phyloP scores from a whole-genome alignment of 2,329 filamentous ascomycete species.

The Ilyonectria destructans region DNA sequence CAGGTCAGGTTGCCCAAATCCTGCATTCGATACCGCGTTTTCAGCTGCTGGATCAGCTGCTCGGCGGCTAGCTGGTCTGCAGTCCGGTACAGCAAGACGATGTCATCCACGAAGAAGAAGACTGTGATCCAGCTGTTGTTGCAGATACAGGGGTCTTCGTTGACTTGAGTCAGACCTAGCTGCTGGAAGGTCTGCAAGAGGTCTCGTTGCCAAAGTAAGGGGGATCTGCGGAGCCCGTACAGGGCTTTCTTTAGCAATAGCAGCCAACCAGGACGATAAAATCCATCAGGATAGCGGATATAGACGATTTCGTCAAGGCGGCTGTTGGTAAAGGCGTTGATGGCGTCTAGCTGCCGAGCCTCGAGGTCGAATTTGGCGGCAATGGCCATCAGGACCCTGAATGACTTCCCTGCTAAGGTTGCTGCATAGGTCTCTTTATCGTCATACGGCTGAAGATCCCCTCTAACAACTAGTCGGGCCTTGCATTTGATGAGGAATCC shows the following conservation, averaged over 20 bases:
- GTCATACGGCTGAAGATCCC: constrained; percentile 23
- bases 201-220: constrained; percentile 4
- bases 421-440: not conserved
- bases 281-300: constrained; percentile 13
- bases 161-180: not conserved
- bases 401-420: constrained; percentile 15
- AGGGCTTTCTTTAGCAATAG: not conserved
- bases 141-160: not conserved
- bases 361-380: constrained; percentile 25
- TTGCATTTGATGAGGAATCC: constrained; percentile 17
- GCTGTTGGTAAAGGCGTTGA: constrained; percentile 31
- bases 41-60: too few species aligned
- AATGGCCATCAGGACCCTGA: constrained; percentile 16
- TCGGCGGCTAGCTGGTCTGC: too few species aligned
- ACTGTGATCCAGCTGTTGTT: too few species aligned
- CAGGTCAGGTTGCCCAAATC: too few species aligned
- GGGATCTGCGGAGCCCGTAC: constrained; percentile 1
- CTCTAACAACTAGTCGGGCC: constrained; percentile 17
- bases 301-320: constrained; percentile 19
- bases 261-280: not conserved
- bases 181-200: not conserved
- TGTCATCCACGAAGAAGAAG: too few species aligned
- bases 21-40: too few species aligned
- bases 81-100: too few species aligned
- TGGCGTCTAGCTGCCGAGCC: constrained; percentile 22